phyloP scores from a whole-genome alignment of 305 asterid species.

The Striga hermonthica region DNA sequence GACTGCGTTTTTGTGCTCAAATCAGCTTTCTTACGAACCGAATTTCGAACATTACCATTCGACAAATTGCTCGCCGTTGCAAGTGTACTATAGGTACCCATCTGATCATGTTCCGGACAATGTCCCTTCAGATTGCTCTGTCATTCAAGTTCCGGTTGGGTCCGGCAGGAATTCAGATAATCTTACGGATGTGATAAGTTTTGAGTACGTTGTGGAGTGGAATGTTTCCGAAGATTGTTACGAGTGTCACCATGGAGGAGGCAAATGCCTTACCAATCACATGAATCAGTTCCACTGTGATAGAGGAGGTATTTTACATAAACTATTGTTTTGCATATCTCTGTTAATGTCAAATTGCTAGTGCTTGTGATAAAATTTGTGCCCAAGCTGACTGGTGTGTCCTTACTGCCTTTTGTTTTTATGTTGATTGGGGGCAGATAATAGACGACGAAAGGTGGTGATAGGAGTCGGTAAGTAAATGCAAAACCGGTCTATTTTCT shows the following conservation, averaged over 20 bases:
- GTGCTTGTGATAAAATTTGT: no score
- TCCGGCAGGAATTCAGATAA: constrained; percentile 2
- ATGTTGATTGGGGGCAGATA: constrained; percentile 24
- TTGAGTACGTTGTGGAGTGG: constrained; percentile 24
- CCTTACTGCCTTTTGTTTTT: neutral
- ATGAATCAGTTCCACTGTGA: constrained; percentile 25
- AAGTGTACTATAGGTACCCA: constrained; percentile 7
- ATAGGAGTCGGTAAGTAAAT: constrained; percentile 29
- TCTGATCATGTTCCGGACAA: neutral
- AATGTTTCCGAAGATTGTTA: constrained; percentile 24
- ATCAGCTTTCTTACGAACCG: neutral
- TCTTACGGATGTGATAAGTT: neutral
- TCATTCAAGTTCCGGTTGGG: constrained; percentile 5
- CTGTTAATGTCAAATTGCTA: neutral
- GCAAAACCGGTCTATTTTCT: neutral
- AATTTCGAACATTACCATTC: neutral
- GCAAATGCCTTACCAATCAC: constrained; percentile 28
- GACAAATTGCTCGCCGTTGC: neutral
- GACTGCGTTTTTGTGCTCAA: constrained; percentile 11
- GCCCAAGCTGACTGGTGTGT: constrained; percentile 14
- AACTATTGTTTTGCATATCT: neutral
- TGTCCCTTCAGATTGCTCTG: neutral
- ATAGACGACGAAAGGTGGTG: neutral
- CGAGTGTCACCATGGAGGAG: constrained; percentile 33
- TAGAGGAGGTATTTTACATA: constrained; percentile 24